Percentiles rank a stretch among this genome's conserved stretches.
phyloP scores from a whole-genome alignment of 192 early-diverging fungal species.

The Entophlyctis luteolus region DNA sequence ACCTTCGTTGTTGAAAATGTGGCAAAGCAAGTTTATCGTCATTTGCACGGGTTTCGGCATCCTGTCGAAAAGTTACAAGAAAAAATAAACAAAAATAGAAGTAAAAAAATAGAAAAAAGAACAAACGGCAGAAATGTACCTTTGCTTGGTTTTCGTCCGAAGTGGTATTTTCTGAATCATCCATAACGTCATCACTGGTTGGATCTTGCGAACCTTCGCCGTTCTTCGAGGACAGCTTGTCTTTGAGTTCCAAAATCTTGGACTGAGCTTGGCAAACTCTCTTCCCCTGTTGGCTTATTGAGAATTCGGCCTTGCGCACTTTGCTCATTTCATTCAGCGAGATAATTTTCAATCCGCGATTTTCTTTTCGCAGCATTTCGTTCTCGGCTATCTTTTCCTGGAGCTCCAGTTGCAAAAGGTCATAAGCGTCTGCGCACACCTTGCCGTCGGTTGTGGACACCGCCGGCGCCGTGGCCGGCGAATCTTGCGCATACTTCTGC shows the following conservation, averaged over 20 bases:
- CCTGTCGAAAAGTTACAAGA: not conserved
- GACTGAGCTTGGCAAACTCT: conserved; percentile 21
- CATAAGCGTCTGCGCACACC: conserved; percentile 3
- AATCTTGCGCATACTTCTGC: not conserved
- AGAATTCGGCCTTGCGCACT: conserved; percentile 11
- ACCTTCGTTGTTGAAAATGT: not conserved
- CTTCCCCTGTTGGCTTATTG: not conserved
- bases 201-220: not conserved
- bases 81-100: not conserved
- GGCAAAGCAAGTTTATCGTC: not conserved
- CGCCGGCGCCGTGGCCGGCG: not conserved
- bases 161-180: not conserved
- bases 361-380: conserved; percentile 21
- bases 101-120: not conserved
- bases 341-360: conserved; percentile 12
- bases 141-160: not conserved
- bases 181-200: not conserved
- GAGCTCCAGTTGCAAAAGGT: conserved; percentile 10
- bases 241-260: not conserved
- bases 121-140: not conserved
- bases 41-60: not conserved
- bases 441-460: not conserved
- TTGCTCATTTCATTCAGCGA: conserved; percentile 27
- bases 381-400: conserved; percentile 6
- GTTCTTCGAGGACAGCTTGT: conserved; percentile 9